Evolutionary conservation across 2,329 filamentous ascomycete genomes (phyloP), one percentile per base, ranked within the genome.

Genomic region (Monilinia fructicola): DNA sequence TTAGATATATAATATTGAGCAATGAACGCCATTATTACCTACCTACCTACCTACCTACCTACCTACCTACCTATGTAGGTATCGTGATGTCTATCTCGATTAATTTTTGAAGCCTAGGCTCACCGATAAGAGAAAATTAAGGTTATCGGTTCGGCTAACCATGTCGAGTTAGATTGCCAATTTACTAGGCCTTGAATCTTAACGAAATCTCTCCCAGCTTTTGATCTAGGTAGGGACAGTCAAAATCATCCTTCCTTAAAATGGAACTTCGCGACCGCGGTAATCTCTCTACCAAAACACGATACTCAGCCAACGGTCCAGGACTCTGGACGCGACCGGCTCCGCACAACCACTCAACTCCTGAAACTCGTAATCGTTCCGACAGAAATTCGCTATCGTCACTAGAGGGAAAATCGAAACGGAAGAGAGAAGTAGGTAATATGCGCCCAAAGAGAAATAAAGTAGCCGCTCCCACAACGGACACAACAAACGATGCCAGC

Each of bases 191-290:
- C 46, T 44, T 61, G 44, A 44, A 61, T 44, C 50, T 61, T 18
- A 52, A 61, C 58, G 50, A 61, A 61, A 61, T 40, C 58, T 61
- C 44, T 61, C 31, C n/a, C n/a, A 14, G 26, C 46, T 42, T 42
- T 16, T 5, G 16, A 48, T 61, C 58, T 16, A 60, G 21, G 48
- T 28, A n/a, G n/a, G 31, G 14, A 23, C 16, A 50, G 44, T 46
- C 16, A 61, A 61, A 40, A 61, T 31, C 44, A 61, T 44, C 46
- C 38, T 50, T 38, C 38, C 16, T 28, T 16, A 52, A 50, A 50
- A 61, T 61, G 58, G 58, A 61, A 61, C 58, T 61, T 61, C 58
- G 58, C 58, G 44, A 61, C 44, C 58, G 58, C 18, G 42, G 56
- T 26, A 50, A 18, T n/a, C 12, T 31, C 10, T 50, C 44, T 26